Conservation (phyloP, 1,139 yeast genomes). For the Sporopachydermia cereana region DNA sequence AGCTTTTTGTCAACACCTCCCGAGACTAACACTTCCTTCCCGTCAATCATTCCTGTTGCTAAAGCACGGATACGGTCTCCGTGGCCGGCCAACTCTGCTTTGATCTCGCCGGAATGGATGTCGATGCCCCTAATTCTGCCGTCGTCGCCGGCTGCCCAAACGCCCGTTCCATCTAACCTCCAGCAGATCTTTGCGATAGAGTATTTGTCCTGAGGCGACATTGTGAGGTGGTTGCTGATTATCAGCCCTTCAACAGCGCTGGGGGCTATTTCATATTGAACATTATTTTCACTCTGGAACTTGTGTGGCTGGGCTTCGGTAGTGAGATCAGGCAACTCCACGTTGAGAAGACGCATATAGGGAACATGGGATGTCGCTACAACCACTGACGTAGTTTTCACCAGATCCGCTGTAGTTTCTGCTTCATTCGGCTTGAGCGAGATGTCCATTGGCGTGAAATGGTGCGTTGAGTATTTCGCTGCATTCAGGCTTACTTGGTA, state of each 20-base stretch:
- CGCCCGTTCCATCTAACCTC: slow-evolving; percentile 32
- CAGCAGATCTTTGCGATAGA: slow-evolving; percentile 41
- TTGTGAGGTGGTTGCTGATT: slow-evolving; percentile 43
- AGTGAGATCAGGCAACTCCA: slow-evolving; percentile 29
- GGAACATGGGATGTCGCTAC: slow-evolving; percentile 66
- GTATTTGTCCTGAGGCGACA: slow-evolving; percentile 62
- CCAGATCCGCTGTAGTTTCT: slow-evolving; percentile 13
- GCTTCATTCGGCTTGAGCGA: slow-evolving; percentile 19
- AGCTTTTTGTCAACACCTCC: slow-evolving; percentile 35
- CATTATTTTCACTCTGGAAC: neutral
- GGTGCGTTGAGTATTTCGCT: slow-evolving; percentile 59
- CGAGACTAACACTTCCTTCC: slow-evolving; percentile 30
- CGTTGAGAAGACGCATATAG: slow-evolving; percentile 42
- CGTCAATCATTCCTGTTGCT: slow-evolving; percentile 22
- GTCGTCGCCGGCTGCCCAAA: slow-evolving; percentile 64
- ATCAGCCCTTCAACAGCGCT: slow-evolving; percentile 30
- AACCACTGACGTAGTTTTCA: slow-evolving; percentile 32
- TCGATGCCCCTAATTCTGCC: slow-evolving; percentile 55
- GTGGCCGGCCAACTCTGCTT: slow-evolving; percentile 20
- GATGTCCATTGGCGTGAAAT: slow-evolving; percentile 49
- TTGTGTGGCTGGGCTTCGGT: slow-evolving; percentile 10
- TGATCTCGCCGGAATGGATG: slow-evolving; percentile 26
- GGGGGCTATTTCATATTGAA: slow-evolving; percentile 14
- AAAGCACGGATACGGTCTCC: slow-evolving; percentile 40
- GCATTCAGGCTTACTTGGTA: slow-evolving; percentile 55